Evolutionary conservation across 352 stramenopile species (phyloP).

Genomic region (Plasmopara viticola): DNA sequence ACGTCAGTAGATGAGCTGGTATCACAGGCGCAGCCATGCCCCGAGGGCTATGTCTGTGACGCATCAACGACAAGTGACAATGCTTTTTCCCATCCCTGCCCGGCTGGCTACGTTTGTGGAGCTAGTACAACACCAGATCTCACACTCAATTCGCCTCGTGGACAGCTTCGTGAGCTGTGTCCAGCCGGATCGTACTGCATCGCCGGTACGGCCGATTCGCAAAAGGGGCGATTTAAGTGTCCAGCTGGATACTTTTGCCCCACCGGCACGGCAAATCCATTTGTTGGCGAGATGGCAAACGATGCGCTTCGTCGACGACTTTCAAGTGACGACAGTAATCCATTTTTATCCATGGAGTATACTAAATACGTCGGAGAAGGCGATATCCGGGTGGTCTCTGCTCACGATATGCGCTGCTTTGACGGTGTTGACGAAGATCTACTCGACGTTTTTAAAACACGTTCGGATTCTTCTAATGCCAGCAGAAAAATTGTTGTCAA

Average conservation of each 20-base stretch:
- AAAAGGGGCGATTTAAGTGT: constrained; percentile 76
- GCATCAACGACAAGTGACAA: constrained; percentile 80
- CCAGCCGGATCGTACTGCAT: constrained; percentile 84
- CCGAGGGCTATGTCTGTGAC: constrained; percentile 94
- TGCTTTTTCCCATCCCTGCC: constrained; percentile 72
- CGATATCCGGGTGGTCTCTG: constrained; percentile 79
- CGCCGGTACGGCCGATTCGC: constrained; percentile 78
- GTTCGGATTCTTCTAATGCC: constrained; percentile 6
- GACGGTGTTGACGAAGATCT: constrained; percentile 83
- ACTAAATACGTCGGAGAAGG: constrained; percentile 89
- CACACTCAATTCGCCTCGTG: constrained; percentile 78
- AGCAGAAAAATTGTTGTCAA: constrained; percentile 38
- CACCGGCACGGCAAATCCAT: constrained; percentile 87
- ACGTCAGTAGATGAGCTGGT: constrained; percentile 24
- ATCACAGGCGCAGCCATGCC: constrained; percentile 87
- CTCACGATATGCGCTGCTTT: constrained; percentile 90
- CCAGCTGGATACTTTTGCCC: constrained; percentile 93
- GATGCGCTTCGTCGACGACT: constrained; percentile 85
- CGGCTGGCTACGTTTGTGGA: constrained; percentile 90
- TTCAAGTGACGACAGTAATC: constrained; percentile 50
- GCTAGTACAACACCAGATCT: constrained; percentile 92
- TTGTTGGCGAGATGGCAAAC: constrained; percentile 83
- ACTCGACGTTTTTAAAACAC: constrained; percentile 39
- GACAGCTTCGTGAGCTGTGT: constrained; percentile 88
- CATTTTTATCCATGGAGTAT: constrained; percentile 63